Base-by-base conservation (phyloP, 129 eudicot species). In the Kitagawia praeruptora region DNA sequence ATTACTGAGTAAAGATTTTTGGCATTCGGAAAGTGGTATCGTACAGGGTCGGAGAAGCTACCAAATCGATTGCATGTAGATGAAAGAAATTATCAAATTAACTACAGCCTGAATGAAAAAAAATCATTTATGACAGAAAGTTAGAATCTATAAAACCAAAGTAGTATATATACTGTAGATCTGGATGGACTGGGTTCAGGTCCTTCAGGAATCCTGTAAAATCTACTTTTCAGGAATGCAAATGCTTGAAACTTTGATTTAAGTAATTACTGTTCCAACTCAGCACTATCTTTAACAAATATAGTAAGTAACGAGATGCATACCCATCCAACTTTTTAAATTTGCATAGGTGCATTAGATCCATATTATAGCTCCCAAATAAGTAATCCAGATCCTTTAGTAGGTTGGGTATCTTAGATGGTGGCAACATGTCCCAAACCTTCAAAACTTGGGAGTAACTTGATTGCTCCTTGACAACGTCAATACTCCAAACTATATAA, bases 391-490 rank as follows among this genome's bases (percentile, higher is more conserved):
- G 41, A 40, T 40, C 54, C 18, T 78, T 61, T 37, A 25, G 21
- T 27, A 78, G 27, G 13, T 56, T 56, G 25, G 80, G 38, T 5
- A 78, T 78, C 80, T 78, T 49, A 16, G 28, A 21, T 25, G 64
- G 34, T n/a, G 80, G 80, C 41, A 63, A 61, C 45, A 78, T 15
- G 16, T 78, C 80, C 80, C 80, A 78, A 25, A 78, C 80, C 53
- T 61, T 63, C 54, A 78, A 61, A n/a, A 78, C 74, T 61, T 78
- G 80, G 23, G 9, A 39, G 53, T 75, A 42, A 7, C 16, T n/a
- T 38, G 39, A 73, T 19, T 54, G 27, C 10, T 56, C 74, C 75
- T 74, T 74, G 18, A 44, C 34, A n/a, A 61, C 44, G 63, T 74
- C 79, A 61, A 74, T 14, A 3, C 47, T 56, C 23, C 80, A 56